Evolutionary conservation across 352 stramenopile genomes (phyloP), one percentile per base, ranked within the genome.

Genomic region (Pythium brassicae): DNA sequence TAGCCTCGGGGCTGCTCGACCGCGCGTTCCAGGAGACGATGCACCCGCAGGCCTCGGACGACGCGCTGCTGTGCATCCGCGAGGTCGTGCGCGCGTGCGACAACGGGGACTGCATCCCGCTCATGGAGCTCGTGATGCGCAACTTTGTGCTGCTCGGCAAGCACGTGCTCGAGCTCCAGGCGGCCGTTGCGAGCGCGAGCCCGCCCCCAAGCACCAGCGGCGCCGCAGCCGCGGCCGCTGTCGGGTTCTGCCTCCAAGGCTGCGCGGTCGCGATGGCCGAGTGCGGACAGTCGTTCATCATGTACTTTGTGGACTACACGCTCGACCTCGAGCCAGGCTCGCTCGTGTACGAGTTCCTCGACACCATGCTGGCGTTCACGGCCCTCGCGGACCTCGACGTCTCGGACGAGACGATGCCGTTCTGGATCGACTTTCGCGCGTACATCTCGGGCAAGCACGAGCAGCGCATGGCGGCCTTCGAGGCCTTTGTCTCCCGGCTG

Each of bases 381-480:
- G 69, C 75, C 9, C 35, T 86, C 26, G 73, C 78, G 48, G 72
- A 89, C 53, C 61, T 92, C 27, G 60, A 84, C 9, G 72, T 83
- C 19, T 89, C 83, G 7, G 89, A 89, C 47, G 78, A 84, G 57
- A 92, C 78, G 20, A 92, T 89, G 78, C 72, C 83, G 11, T 92
- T 92, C 29, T 92, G 83, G 83, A 86, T 92, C 60, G 72, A 86
- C 37, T 91, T 92, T 35, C 72, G 81, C 26, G 48, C 61, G 10
- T 92, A 92, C 53, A 63, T 92, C 32, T 89, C 76, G 10, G 83
- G 83, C 39, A 92, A 92, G 56, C 64, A 92, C 54, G 80, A 92
- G 39, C 46, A 72, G n/a, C 77, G 77, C 23, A 87, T 89, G 63
- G 52, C 62, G 35, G 72, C 74, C 12, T 91, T 89, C 54, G 79